Base-by-base conservation (phyloP, 208 protist species). In the Tritrichomonas musculus region DNA sequence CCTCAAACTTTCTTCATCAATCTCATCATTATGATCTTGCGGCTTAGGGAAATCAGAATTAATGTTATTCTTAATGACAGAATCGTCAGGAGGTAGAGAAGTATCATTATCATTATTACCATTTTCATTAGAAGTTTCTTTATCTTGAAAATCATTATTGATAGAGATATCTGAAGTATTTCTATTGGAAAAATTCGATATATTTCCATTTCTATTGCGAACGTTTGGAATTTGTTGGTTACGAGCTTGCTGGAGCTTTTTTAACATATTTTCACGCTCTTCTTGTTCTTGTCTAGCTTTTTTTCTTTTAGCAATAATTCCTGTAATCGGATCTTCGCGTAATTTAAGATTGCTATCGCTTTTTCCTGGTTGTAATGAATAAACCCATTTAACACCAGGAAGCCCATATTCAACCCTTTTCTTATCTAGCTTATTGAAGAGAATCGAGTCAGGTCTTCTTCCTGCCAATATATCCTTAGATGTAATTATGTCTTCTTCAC, bases 301-400 rank as follows among this genome's bases (percentile, higher is more conserved):
- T 39, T 60, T 88, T 8, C 47, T 5, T 39, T 88, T 88, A 33
- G 9, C 47, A 14, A 88, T 39, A 33, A 88, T 88, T 13, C 47
- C 77, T 22, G 77, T 88, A 33, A 88, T n/a, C 39, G 77, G 77
- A 50, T 88, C 77, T 60, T 88, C 77, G 14, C 77, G 44, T n/a
- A 57, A 11, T 49, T 88, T 88, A 20, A 88, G 53, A 55, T 88
- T 36, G 33, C 39, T n/a, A 57, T 88, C 77, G 1, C 77, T 47
- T 57, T 88, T 88, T 2, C 2, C 14, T 57, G 53, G 27, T 39
- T 33, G 33, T 0, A 57, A 14, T 33, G 17, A 41, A 5, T 1
- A 9, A 20, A 88, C 33, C 4, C 33, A 57, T 88, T 88, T 88
- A 30, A 47, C 39, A 39, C 77, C 77, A 39, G 77, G 77, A 20